Percentiles rank a stretch among this genome's conserved stretches.
Conservation (phyloP, 495 filamentous ascomycete species). For the Copromyces sp. region DNA sequence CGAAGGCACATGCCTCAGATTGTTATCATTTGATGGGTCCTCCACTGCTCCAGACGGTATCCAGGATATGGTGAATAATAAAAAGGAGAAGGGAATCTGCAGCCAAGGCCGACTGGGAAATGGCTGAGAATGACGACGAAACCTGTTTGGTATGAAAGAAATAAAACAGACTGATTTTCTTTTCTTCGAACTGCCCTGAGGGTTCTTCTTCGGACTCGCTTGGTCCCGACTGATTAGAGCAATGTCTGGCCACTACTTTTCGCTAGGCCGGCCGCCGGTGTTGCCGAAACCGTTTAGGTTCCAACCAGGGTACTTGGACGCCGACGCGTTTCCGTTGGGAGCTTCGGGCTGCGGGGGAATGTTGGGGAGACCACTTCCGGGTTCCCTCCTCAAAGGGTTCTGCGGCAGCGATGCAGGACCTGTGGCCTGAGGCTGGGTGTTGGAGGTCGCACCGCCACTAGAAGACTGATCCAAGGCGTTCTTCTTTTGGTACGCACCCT, state of each 20-base stretch:
- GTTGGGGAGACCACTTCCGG: slow-evolving; percentile 18
- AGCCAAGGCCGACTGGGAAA: neutral
- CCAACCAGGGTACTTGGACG: slow-evolving; percentile 23
- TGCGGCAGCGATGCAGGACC: slow-evolving; percentile 7
- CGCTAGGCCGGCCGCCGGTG: slow-evolving; percentile 20
- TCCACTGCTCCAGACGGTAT: neutral
- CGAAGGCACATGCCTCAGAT: neutral
- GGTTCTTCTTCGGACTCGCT: neutral
- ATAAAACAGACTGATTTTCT: neutral
- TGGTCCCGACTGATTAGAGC: neutral
- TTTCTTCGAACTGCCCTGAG: neutral
- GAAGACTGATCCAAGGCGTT: neutral
- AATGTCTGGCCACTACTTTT: slow-evolving; percentile 9
- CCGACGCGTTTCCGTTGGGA: neutral
- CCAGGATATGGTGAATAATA: neutral
- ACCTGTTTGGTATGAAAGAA: neutral
- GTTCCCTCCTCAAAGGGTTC: slow-evolving; percentile 12
- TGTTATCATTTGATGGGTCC: neutral
- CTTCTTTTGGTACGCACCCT: slow-evolving; percentile 18
- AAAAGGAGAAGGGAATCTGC: neutral
- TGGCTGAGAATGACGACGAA: neutral
- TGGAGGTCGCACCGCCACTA: slow-evolving; percentile 2
- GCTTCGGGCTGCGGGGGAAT: slow-evolving; percentile 17
- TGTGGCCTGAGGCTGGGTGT: neutral
- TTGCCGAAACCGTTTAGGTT: slow-evolving; percentile 26